Percentiles rank a stretch among this genome's conserved stretches.
phyloP scores from a whole-genome alignment of 1,139 yeast species.

The Zygosaccharomyces pseudobailii region DNA sequence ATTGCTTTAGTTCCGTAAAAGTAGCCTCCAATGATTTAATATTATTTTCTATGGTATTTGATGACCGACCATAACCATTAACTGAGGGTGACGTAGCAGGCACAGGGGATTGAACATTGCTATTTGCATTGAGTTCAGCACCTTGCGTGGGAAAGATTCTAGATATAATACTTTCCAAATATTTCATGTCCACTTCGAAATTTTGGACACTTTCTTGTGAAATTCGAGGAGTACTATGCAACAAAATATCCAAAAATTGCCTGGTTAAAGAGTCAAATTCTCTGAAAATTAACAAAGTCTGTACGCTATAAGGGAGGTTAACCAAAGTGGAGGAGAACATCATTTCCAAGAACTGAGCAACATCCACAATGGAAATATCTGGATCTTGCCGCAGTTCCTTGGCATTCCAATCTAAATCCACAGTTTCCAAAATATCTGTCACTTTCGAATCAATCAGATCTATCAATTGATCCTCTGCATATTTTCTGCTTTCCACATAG shows the following conservation, averaged over 20 bases:
- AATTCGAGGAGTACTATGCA: constrained; percentile 44
- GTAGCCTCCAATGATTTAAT: constrained; percentile 45
- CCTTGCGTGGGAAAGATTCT: constrained; percentile 37
- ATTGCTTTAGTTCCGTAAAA: constrained; percentile 57
- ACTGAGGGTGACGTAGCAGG: constrained; percentile 21
- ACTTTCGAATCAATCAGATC: constrained; percentile 76
- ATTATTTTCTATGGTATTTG: constrained; percentile 33
- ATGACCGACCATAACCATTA: constrained; percentile 16
- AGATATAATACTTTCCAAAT: constrained; percentile 49
- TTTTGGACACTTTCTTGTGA: constrained; percentile 50
- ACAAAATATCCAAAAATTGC: constrained; percentile 58
- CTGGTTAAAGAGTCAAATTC: constrained; percentile 83
- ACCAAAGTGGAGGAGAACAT: constrained; percentile 84
- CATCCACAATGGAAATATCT: constrained; percentile 70
- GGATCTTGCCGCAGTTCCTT: constrained; percentile 55
- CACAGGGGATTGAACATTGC: constrained; percentile 33
- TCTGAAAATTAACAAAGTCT: constrained; percentile 74
- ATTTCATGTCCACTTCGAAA: constrained; percentile 58
- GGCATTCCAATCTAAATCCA: constrained; percentile 78
- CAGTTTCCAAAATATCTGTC: constrained; percentile 73
- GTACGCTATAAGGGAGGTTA: constrained; percentile 71
- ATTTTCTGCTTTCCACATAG: constrained; percentile 60
- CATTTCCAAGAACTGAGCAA: constrained; percentile 82
- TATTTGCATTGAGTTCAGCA: constrained; percentile 14
- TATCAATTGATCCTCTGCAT: constrained; percentile 78